phyloP scores from a whole-genome alignment of 2,329 filamentous ascomycete genomes.

The Apiospora sp. region DNA sequence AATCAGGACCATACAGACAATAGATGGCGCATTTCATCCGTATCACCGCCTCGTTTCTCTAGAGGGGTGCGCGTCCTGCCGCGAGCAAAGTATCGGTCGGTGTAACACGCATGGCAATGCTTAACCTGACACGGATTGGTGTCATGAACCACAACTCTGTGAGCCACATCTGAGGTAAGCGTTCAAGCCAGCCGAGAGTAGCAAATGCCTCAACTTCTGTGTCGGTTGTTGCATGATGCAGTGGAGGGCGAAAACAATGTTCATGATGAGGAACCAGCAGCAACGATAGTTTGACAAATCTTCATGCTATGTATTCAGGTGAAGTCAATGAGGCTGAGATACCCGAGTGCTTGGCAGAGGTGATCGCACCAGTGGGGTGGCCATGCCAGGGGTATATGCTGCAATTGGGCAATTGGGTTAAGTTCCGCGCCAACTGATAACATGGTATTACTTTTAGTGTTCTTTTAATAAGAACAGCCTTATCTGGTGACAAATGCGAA shows the following conservation, averaged over 20 bases:
- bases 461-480: slow-evolving; percentile 1
- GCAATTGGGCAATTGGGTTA: background rate
- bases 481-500: slow-evolving; percentile 20
- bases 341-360: background rate
- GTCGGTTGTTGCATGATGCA: background rate
- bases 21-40: background rate
- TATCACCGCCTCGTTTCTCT: background rate
- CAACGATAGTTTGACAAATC: background rate
- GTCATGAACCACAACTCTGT: background rate
- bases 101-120: background rate
- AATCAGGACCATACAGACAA: background rate
- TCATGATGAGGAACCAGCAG: background rate
- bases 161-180: background rate
- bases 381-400: background rate
- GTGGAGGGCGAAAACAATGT: background rate
- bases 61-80: background rate
- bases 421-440: background rate
- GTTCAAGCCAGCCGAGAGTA: background rate
- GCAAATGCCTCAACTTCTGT: background rate
- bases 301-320: background rate
- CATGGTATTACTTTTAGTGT: background rate
- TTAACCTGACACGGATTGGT: background rate
- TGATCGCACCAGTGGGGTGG: background rate
- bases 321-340: slow-evolving; percentile 10
- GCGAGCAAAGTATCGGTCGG: background rate